phyloP scores from a whole-genome alignment of 257 asterid genomes.

The Anisodus tanguticus region DNA sequence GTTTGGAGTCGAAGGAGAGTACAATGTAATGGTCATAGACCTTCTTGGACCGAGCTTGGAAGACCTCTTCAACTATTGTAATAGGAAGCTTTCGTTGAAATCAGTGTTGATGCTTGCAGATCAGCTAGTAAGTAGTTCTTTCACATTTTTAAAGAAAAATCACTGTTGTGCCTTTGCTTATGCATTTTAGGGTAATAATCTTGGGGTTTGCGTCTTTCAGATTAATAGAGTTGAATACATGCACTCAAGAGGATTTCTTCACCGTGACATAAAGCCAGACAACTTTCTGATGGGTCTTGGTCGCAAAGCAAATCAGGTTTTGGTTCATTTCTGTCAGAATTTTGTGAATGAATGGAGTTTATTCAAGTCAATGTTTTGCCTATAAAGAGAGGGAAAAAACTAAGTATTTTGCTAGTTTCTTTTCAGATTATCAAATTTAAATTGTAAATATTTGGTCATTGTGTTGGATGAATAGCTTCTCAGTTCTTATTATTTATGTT shows the following conservation, averaged over 20 bases:
- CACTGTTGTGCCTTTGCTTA: conserved; percentile 8
- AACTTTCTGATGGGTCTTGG: conserved; percentile 95
- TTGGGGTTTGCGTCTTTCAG: conserved; percentile 41
- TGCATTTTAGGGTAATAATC: conserved; percentile 28
- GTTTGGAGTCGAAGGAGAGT: conserved; percentile 85
- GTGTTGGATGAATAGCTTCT: not conserved
- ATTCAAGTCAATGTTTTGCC: not conserved
- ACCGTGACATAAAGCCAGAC: conserved; percentile 96
- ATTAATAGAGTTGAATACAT: conserved; percentile 92
- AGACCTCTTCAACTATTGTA: conserved; percentile 88
- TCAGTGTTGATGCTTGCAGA: conserved; percentile 93
- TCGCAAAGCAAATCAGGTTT: conserved; percentile 95
- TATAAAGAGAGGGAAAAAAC: not conserved
- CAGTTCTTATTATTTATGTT: not conserved
- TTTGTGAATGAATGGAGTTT: conserved; percentile 10
- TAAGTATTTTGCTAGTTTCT: not conserved
- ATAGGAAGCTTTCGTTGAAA: conserved; percentile 76
- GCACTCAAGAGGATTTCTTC: conserved; percentile 98
- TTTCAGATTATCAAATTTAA: not conserved
- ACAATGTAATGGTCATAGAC: conserved; percentile 91
- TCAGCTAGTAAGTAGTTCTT: conserved; percentile 66
- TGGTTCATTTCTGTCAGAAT: conserved; percentile 3
- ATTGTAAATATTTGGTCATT: not conserved
- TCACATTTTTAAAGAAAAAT: not conserved
- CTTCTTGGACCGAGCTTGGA: conserved; percentile 95